Evolutionary conservation across 495 filamentous ascomycete species (phyloP).

Genomic region (Amphirosellinia nigrospora): DNA sequence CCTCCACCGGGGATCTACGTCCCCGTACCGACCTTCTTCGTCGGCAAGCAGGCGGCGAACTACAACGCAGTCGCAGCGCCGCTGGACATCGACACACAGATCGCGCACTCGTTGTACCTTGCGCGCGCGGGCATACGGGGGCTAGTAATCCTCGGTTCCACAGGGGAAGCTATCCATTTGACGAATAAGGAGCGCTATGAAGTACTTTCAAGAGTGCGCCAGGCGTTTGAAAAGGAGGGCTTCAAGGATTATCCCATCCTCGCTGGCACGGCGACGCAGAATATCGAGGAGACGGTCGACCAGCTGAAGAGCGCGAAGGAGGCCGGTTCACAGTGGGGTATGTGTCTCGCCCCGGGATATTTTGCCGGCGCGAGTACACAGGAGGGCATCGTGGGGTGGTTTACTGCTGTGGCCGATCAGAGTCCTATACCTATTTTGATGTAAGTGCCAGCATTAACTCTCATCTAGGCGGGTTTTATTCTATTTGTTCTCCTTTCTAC

Average conservation of each 20-base stretch:
- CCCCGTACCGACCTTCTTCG: conserved; percentile 54
- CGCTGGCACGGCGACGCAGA: conserved; percentile 68
- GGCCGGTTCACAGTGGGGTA: conserved; percentile 68
- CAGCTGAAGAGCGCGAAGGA: conserved; percentile 61
- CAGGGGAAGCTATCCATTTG: conserved; percentile 72
- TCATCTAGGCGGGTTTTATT: not conserved
- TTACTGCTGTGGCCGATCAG: conserved; percentile 55
- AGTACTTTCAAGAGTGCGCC: conserved; percentile 60
- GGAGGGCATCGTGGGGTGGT: conserved; percentile 61
- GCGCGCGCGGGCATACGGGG: conserved; percentile 66
- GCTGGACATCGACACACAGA: conserved; percentile 62
- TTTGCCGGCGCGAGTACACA: conserved; percentile 58
- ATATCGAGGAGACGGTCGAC: conserved; percentile 66
- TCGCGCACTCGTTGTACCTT: conserved; percentile 66
- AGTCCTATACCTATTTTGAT: conserved; percentile 63
- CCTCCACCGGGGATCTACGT: conserved; percentile 52
- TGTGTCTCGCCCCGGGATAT: conserved; percentile 64
- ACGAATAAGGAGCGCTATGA: conserved; percentile 62
- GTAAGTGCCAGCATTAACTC: conserved; percentile 32
- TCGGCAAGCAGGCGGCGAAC: conserved; percentile 34
- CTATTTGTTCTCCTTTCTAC: not conserved
- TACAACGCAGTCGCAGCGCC: conserved; percentile 34
- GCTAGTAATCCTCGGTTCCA: conserved; percentile 69
- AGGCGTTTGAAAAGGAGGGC: conserved; percentile 60
- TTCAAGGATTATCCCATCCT: conserved; percentile 69